Percentiles rank a stretch among this genome's conserved stretches.
These are phyloP conservation scores for Penicillium canescens DNA, from an alignment of 495 filamentous ascomycete genomes.

Conservation along the genomic window DNA sequence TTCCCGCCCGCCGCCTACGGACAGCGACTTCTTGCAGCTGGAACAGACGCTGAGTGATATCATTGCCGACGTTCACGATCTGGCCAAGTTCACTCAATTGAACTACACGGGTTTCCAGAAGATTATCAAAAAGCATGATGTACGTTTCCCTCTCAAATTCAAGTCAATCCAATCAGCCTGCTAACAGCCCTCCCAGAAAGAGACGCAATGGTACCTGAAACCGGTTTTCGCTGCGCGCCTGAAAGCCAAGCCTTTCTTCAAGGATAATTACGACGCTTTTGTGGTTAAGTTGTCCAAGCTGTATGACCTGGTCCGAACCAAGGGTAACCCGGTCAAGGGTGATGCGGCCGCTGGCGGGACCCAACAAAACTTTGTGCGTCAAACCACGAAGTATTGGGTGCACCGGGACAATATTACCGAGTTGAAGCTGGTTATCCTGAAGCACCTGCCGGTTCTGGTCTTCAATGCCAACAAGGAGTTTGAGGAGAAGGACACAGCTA, in stretches of 20 bases:
- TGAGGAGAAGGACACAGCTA: conserved; percentile 82
- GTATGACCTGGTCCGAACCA: conserved; percentile 90
- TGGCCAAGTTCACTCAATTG: conserved; percentile 97
- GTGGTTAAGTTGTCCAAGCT: conserved; percentile 94
- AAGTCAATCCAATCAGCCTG: not conserved
- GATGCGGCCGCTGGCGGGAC: conserved; percentile 87
- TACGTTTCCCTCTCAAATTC: conserved; percentile 41
- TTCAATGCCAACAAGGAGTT: conserved; percentile 99
- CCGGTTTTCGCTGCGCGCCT: conserved; percentile 92
- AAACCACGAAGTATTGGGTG: conserved; percentile 99
- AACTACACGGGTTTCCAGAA: conserved; percentile 99
- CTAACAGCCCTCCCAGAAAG: conserved; percentile 62
- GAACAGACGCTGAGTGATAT: conserved; percentile 97
- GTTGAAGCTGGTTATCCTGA: conserved; percentile 93
- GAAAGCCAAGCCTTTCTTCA: conserved; percentile 96
- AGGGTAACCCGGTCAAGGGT: conserved; percentile 88
- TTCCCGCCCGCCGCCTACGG: conserved; percentile 49
- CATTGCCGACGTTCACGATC: conserved; percentile 97
- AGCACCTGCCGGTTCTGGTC: conserved; percentile 95
- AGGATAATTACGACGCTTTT: conserved; percentile 96
- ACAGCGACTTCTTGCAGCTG: conserved; percentile 91
- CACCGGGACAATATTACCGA: conserved; percentile 99
- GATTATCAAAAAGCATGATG: conserved; percentile 99
- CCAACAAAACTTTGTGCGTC: conserved; percentile 94
- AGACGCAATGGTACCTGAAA: conserved; percentile 89